These are phyloP conservation scores for Porodaedalea pini DNA, from an alignment of 1,284 basidiomycete genomes.

Conservation along the genomic window DNA sequence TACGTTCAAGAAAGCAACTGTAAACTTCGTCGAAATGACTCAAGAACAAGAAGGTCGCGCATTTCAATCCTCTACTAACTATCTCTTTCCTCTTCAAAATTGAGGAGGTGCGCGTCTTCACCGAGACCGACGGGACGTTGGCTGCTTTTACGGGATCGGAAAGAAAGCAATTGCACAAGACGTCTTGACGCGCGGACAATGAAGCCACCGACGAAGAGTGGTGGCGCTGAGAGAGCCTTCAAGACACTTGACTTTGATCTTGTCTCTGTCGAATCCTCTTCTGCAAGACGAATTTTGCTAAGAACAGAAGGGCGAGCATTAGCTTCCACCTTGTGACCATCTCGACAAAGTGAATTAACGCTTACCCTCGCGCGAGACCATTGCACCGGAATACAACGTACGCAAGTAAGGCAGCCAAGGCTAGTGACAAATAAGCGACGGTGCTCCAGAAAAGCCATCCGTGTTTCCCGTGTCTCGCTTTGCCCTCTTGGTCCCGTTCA, in stretches of 20 bases:
- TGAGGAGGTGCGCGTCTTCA: conserved; percentile 81
- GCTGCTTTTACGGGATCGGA: conserved; percentile 54
- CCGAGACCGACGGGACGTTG: conserved; percentile 82
- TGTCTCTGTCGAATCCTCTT: conserved; percentile 43
- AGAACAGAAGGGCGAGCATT: no score
- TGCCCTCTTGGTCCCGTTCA: conserved; percentile 74
- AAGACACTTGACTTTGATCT: conserved; percentile 49
- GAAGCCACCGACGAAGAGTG: conserved; percentile 81
- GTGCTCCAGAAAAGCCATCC: conserved; percentile 80
- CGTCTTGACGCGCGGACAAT: conserved; percentile 71
- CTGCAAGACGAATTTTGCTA: conserved; percentile 77
- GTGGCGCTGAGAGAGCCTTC: conserved; percentile 76
- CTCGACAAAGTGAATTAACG: no score
- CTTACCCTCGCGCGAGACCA: conserved; percentile 69
- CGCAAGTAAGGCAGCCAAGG: conserved; percentile 66
- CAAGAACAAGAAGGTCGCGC: no score
- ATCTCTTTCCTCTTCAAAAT: conserved; percentile 84
- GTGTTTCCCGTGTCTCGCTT: conserved; percentile 73
- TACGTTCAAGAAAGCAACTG: no score
- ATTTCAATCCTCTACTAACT: no score
- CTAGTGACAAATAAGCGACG: conserved; percentile 70
- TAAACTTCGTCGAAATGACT: no score
- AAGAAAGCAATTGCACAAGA: conserved; percentile 44
- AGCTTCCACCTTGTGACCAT: no score
- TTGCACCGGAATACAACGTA: conserved; percentile 77